These are phyloP conservation scores for Diaporthe ampelina DNA, from an alignment of 2,329 filamentous ascomycete species.

Conservation along the genomic window DNA sequence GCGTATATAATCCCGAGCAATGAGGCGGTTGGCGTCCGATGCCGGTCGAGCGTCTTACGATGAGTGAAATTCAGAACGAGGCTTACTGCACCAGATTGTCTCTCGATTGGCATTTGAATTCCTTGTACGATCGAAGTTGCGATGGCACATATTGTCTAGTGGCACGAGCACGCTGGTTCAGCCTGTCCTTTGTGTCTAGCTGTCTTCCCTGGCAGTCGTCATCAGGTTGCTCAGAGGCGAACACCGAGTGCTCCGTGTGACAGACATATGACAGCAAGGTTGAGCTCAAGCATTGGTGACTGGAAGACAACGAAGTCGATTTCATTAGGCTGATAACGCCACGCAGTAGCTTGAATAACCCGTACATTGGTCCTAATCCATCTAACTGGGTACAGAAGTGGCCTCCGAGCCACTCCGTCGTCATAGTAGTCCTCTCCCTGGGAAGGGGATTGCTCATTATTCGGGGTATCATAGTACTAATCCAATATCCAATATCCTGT, in stretches of 20 bases:
- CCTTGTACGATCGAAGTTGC: neutral
- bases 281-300: neutral
- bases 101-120: neutral
- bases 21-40: conserved; percentile 2
- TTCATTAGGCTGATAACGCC: neutral
- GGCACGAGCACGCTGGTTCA: neutral
- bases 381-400: neutral
- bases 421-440: neutral
- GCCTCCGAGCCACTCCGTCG: neutral
- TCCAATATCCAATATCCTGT: conserved; percentile 5
- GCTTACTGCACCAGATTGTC: neutral
- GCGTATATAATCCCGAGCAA: conserved; percentile 1
- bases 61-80: neutral
- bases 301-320: neutral
- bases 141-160: neutral
- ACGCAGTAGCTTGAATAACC: neutral
- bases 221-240: neutral
- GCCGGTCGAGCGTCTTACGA: neutral
- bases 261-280: neutral
- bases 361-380: neutral
- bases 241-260: neutral
- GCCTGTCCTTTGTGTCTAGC: neutral
- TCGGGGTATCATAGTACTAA: conserved; percentile 28
- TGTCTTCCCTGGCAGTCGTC: neutral
- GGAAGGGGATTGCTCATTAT: conserved; percentile 2